Conservation (phyloP, 2,329 filamentous ascomycete genomes). For the Trichoderma koningiopsis region DNA sequence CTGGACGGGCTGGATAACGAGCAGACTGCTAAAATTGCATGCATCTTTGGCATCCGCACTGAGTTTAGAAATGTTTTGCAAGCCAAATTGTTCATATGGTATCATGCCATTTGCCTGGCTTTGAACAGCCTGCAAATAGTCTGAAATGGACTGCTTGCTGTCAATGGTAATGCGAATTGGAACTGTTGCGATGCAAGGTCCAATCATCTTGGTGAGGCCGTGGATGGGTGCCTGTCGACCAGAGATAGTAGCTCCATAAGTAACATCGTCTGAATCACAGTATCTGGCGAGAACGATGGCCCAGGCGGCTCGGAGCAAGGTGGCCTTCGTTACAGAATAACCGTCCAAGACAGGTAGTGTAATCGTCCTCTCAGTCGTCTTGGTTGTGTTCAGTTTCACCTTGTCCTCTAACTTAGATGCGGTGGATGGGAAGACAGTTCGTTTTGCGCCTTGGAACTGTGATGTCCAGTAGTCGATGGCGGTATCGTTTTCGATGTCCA, state of each 20-base stretch:
- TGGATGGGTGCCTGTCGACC: constrained; percentile 31
- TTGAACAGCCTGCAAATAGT: constrained; percentile 26
- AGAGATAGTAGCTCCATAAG: constrained; percentile 30
- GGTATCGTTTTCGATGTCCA: constrained; percentile 5
- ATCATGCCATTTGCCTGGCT: constrained; percentile 30
- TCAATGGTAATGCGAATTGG: constrained; percentile 23
- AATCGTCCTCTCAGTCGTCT: not conserved
- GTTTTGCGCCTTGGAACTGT: constrained; percentile 25
- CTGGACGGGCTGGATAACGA: constrained; percentile 29
- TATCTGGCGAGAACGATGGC: constrained; percentile 20
- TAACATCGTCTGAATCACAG: constrained; percentile 28
- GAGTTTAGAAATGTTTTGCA: constrained; percentile 33
- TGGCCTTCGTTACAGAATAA: constrained; percentile 29
- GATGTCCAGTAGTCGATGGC: constrained; percentile 26
- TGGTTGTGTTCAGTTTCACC: not conserved
- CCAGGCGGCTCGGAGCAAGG: constrained; percentile 27
- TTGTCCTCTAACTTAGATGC: not conserved
- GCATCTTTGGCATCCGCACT: constrained; percentile 26
- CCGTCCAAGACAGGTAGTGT: not conserved
- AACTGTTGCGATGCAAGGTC: constrained; percentile 30
- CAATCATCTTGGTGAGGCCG: constrained; percentile 30
- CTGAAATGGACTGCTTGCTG: not conserved
- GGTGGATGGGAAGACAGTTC: constrained; percentile 19
- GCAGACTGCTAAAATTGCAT: constrained; percentile 30
- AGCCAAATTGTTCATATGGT: constrained; percentile 30